These are phyloP conservation scores for Leptoxyphium fumago DNA, from an alignment of 2,329 filamentous ascomycete species.

Conservation along the genomic window DNA sequence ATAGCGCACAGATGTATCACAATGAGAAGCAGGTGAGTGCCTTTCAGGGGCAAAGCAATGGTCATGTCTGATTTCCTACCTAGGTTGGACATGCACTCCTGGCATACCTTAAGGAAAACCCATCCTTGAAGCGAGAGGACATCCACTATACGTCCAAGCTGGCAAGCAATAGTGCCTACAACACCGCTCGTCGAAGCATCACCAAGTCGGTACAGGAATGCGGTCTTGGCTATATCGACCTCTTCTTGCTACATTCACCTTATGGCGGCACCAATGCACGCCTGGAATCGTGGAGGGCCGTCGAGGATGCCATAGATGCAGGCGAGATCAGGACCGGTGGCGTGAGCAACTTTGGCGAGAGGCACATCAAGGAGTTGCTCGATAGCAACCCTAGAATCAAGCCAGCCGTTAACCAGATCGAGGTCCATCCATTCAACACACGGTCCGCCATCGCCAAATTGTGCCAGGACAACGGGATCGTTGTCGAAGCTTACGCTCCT, in stretches of 20 bases:
- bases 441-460: conserved; percentile 50
- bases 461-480: conserved; percentile 51
- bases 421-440: conserved; percentile 73
- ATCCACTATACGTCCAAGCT: conserved; percentile 74
- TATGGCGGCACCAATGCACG: conserved; percentile 57
- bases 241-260: conserved; percentile 67
- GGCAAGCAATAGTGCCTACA: conserved; percentile 51
- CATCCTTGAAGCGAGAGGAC: conserved; percentile 45
- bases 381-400: conserved; percentile 44
- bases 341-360: conserved; percentile 65
- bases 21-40: conserved; percentile 47
- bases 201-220: conserved; percentile 48
- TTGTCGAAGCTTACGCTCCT: conserved; percentile 68
- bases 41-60: neutral
- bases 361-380: conserved; percentile 60
- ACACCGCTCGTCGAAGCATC: conserved; percentile 52
- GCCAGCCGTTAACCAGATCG: conserved; percentile 66
- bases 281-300: conserved; percentile 57
- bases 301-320: conserved; percentile 60
- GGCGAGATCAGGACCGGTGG: conserved; percentile 59
- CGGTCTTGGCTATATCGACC: conserved; percentile 59
- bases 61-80: neutral
- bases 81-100: conserved; percentile 47
- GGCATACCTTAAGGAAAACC: conserved; percentile 12
- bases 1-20: conserved; percentile 50